Conservation (phyloP, 768 basidiomycete genomes). For the Termitomyces sp. region DNA sequence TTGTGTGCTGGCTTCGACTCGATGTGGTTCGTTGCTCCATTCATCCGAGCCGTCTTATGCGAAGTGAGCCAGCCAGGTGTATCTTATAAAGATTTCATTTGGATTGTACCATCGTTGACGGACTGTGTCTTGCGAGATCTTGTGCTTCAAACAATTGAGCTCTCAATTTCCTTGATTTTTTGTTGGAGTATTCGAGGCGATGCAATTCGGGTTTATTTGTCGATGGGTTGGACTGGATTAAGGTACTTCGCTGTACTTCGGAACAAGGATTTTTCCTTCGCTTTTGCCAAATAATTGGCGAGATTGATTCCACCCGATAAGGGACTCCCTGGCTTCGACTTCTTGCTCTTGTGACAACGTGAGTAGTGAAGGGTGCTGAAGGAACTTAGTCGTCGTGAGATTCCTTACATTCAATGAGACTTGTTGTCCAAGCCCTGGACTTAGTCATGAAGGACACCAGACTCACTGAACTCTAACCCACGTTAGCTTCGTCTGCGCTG, state of each 20-base stretch:
- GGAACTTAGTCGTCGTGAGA: neutral
- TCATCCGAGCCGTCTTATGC: neutral
- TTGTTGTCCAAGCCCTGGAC: neutral
- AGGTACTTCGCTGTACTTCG: slow-evolving; percentile 7
- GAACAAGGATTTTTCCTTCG: neutral
- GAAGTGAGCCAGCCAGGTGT: neutral
- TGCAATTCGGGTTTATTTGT: neutral
- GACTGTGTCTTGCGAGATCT: neutral
- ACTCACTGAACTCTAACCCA: too few relatives aligned
- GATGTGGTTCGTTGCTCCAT: neutral
- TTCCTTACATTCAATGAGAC: neutral
- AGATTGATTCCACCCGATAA: slow-evolving; percentile 3
- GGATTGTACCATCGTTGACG: neutral
- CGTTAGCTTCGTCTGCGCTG: neutral
- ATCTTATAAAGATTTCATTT: neutral
- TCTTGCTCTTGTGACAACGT: slow-evolving; percentile 5
- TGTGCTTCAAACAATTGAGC: neutral
- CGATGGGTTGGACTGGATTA: neutral
- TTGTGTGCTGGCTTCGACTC: too few relatives aligned
- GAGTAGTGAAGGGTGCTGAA: neutral
- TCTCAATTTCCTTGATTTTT: neutral
- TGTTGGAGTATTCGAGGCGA: too few relatives aligned
- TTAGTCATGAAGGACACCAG: too few relatives aligned
- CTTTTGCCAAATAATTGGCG: too few relatives aligned
- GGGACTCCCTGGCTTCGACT: neutral